Evolutionary conservation across 164 flowering plant species (phyloP), one percentile per base, ranked within the genome.

Genomic region (Buxus sempervirens): DNA sequence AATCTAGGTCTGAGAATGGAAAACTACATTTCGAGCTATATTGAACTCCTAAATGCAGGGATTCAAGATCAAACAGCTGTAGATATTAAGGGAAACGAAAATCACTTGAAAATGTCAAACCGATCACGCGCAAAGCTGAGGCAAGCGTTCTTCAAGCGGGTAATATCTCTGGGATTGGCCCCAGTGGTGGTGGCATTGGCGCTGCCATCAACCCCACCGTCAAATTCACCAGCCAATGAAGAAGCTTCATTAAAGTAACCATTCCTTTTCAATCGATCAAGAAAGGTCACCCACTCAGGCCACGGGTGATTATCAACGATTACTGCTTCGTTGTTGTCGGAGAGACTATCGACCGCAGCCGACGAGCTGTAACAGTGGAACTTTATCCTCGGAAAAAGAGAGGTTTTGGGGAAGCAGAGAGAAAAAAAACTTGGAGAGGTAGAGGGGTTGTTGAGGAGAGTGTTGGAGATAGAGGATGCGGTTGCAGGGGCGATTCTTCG

Each of bases 281-380:
- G 62, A 78, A 91, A 91, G 36, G 55, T 20, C 38, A 84, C 80
- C 95, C 97, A 91, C 68, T 91, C 95, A 0, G 91, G 90, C 97
- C 95, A 91, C 2, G 94, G 94, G 59, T 88, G 90, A 65, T 61
- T 54, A 19, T 60, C 54, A 2, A 21, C 64, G 9, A 32, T 7
- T 32, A 32, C 38, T 32, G 70, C 16, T 19, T 57, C 78, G 58
- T 36, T 51, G 24, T 4, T 68, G 45, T 60, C 66, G 9, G 63
- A 15, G 28, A 67, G 38, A 10, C 66, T 13, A 45, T 64, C 75
- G 16, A 64, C 60, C 5, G 73, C 64, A 27, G 83, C 58, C 12
- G 75, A 72, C 55, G 72, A 73, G 45, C 64, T 21, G 73, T 57
- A 72, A 22, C 48, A 53, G 49, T 18, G 72, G 66, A 64, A 70